phyloP scores from a whole-genome alignment of 768 basidiomycete species.

The Pulveroboletus sp. region DNA sequence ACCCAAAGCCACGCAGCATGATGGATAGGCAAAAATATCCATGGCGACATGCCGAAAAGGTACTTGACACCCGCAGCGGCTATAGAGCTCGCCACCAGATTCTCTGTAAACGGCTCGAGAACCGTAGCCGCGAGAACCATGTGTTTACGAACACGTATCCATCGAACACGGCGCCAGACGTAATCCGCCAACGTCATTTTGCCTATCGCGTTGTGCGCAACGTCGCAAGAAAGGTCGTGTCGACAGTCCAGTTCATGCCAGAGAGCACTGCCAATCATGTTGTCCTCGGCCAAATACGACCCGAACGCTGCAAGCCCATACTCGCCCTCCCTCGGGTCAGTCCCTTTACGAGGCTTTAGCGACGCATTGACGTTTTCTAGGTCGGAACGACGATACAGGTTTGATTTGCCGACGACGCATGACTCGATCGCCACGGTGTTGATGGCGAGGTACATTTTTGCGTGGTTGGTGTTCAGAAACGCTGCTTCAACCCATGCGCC shows the following conservation, averaged over 20 bases:
- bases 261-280: constrained; percentile 89
- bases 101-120: constrained; percentile 92
- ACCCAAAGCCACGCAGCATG: constrained; percentile 69
- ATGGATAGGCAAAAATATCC: constrained; percentile 58
- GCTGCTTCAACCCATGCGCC: constrained; percentile 90
- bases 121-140: constrained; percentile 89
- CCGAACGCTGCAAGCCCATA: constrained; percentile 77
- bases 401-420: constrained; percentile 96
- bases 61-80: constrained; percentile 53
- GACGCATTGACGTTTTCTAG: constrained; percentile 72
- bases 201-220: constrained; percentile 86
- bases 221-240: constrained; percentile 89
- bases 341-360: constrained; percentile 43
- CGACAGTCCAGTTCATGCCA: constrained; percentile 92
- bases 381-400: constrained; percentile 88
- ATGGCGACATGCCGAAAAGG: constrained; percentile 49
- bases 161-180: constrained; percentile 85
- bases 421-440: constrained; percentile 87
- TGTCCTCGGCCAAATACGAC: constrained; percentile 93
- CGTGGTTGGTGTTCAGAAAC: constrained; percentile 95
- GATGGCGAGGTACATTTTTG: constrained; percentile 97
- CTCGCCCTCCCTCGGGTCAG: constrained; percentile 20
- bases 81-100: constrained; percentile 65
- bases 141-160: constrained; percentile 95
- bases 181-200: constrained; percentile 85